Evolutionary conservation across 805 yeast species (phyloP).

Genomic region (Candida ponderosae): DNA sequence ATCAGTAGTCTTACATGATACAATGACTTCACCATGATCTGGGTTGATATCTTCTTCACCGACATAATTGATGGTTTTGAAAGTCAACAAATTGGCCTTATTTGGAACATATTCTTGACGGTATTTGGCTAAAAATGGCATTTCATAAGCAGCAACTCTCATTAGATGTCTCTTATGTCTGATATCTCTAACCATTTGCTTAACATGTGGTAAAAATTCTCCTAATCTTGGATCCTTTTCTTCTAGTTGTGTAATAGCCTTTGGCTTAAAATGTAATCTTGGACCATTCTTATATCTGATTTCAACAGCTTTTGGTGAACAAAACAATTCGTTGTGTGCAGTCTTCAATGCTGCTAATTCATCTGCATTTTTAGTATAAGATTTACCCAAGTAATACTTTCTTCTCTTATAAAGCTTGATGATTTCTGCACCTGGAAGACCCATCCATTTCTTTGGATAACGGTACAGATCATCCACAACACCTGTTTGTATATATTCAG

Average conservation of each 20-base stretch:
- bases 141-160: constrained; percentile 84
- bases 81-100: constrained; percentile 43
- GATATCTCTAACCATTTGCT: constrained; percentile 59
- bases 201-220: constrained; percentile 65
- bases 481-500: background rate
- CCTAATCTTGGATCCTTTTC: constrained; percentile 37
- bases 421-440: constrained; percentile 55
- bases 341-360: constrained; percentile 52
- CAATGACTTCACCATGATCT: constrained; percentile 60
- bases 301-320: constrained; percentile 7
- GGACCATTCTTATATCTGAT: background rate
- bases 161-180: constrained; percentile 71
- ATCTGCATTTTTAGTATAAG: constrained; percentile 38
- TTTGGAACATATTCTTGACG: constrained; percentile 60
- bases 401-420: constrained; percentile 55
- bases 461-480: background rate
- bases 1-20: constrained; percentile 44
- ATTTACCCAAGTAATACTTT: constrained; percentile 42
- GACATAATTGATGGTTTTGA: constrained; percentile 63
- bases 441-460: constrained; percentile 61
- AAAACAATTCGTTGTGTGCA: constrained; percentile 34
- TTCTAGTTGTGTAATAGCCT: constrained; percentile 28
- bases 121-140: constrained; percentile 75
- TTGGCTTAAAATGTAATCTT: background rate
- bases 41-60: constrained; percentile 59